These are phyloP conservation scores for Cercospora janseana DNA, from an alignment of 2,329 filamentous ascomycete genomes.

Conservation along the genomic window DNA sequence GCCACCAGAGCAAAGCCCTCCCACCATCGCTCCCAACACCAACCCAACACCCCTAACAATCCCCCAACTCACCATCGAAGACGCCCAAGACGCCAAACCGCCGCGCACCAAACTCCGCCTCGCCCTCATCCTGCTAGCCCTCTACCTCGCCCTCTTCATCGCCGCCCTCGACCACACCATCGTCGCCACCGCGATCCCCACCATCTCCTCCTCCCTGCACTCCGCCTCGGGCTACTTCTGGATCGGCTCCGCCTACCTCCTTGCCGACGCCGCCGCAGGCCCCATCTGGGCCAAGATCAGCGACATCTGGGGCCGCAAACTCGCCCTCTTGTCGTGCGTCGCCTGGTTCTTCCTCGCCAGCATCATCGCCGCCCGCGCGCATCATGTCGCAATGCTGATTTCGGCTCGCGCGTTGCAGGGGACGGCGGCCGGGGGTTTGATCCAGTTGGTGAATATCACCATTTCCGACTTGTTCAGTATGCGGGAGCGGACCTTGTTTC, in stretches of 20 bases:
- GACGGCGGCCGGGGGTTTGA: constrained; percentile 53
- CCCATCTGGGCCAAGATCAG: constrained; percentile 68
- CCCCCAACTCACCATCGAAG: not conserved
- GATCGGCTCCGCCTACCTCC: constrained; percentile 72
- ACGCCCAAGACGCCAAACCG: constrained; percentile 2
- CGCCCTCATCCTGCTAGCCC: constrained; percentile 21
- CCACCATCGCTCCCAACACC: not conserved
- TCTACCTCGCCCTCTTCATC: constrained; percentile 39
- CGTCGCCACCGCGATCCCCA: constrained; percentile 64
- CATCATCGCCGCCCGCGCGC: constrained; percentile 50
- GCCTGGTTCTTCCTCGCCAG: constrained; percentile 51
- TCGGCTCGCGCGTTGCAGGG: constrained; percentile 55
- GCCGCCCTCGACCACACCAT: constrained; percentile 54
- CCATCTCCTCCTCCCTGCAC: constrained; percentile 62
- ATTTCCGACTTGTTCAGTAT: constrained; percentile 57
- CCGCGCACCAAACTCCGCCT: constrained; percentile 33
- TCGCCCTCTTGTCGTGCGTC: constrained; percentile 51
- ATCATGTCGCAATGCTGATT: constrained; percentile 54
- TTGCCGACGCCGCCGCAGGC: constrained; percentile 64
- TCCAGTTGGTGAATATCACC: constrained; percentile 53
- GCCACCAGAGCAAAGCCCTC: not conserved
- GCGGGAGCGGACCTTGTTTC: constrained; percentile 42
- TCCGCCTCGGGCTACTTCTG: constrained; percentile 74
- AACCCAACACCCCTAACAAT: not conserved
- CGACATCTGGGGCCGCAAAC: constrained; percentile 59